Base-by-base conservation (phyloP, 345 rosid species). In the Carallia brachiata region DNA sequence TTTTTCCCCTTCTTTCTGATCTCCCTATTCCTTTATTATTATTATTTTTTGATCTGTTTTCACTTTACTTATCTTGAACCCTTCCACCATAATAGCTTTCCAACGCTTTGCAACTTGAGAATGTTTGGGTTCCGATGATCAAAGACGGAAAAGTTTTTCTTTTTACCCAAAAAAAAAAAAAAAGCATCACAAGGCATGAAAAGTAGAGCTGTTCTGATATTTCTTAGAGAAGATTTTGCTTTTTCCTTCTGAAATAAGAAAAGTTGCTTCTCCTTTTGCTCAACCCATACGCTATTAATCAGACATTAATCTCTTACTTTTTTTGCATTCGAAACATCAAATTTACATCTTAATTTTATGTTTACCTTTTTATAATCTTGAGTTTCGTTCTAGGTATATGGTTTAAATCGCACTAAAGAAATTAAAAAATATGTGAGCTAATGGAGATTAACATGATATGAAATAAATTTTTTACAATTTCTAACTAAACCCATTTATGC, bases 181-280 rank as follows among this genome's bases (percentile, higher is more conserved):
- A 44, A 44, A 44, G 70, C 77, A 82, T 75, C 75, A 52, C 65
- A 76, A 66, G 73, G 76, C 88, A 77, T 85, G 69, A 80, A 84
- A 82, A 82, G 86, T 65, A 80, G 82, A 67, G 82, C 73, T 79
- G 60, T 56, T 79, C 79, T 62, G 67, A 77, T 77, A 79, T 82
- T 81, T 67, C 73, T 65, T 67, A 73, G 73, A 68, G 83, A 84
- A 84, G 83, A 79, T 75, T 72, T 75, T 70, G 77, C 83, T 79
- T 79, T 84, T 72, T 58, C 72, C 82, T 78, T 84, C 82, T 48
- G 50, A 75, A 82, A 84, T 79, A 7, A 62, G 62, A 75, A 75
- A 84, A 84, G 85, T 78, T 79, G 82, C 70, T 69, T 73, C 85
- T 78, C 79, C 88, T 84, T 44, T 80, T 80, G 84, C 84, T 77